Evolutionary conservation across 495 filamentous ascomycete species (phyloP).

Genomic region (Pyrenula massariospora): DNA sequence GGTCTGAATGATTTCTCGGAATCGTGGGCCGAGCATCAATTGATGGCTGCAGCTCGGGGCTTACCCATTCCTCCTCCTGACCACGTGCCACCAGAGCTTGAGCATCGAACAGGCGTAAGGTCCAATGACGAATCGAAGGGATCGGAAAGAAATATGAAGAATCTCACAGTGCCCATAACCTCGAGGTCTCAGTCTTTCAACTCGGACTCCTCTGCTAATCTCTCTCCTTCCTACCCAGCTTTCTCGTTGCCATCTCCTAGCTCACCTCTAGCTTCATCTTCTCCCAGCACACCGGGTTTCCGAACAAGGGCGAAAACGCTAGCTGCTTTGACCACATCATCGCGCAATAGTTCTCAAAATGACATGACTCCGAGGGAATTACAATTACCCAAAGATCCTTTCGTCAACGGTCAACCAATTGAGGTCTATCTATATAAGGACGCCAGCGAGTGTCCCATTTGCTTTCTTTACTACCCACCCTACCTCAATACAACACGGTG

Average conservation of each 20-base stretch:
- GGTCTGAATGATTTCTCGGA: constrained; percentile 81
- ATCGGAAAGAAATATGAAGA: constrained; percentile 40
- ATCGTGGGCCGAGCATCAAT: constrained; percentile 86
- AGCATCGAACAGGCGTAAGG: constrained; percentile 31
- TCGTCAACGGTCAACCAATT: constrained; percentile 80
- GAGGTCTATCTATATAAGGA: constrained; percentile 92
- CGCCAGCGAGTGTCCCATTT: constrained; percentile 85
- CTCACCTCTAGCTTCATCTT: constrained; percentile 40
- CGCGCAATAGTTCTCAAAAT: constrained; percentile 52
- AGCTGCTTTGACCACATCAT: constrained; percentile 62
- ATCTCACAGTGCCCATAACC: constrained; percentile 64
- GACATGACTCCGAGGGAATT: constrained; percentile 70
- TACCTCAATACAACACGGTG: constrained; percentile 94
- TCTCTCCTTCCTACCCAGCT: constrained; percentile 28
- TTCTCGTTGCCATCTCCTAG: constrained; percentile 37
- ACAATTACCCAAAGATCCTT: constrained; percentile 68
- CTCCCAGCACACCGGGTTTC: constrained; percentile 53
- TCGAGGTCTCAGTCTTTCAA: constrained; percentile 62
- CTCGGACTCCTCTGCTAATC: constrained; percentile 49
- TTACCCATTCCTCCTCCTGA: constrained; percentile 76
- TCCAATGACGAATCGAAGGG: constrained; percentile 24
- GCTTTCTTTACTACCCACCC: constrained; percentile 90
- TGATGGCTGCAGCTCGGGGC: constrained; percentile 82
- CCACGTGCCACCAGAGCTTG: constrained; percentile 60
- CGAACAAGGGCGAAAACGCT: constrained; percentile 70